A percentile compares a stretch with the other conserved stretches of the same genome.
Conservation (phyloP, 2,329 filamentous ascomycete genomes). For the Claviceps paspali region DNA sequence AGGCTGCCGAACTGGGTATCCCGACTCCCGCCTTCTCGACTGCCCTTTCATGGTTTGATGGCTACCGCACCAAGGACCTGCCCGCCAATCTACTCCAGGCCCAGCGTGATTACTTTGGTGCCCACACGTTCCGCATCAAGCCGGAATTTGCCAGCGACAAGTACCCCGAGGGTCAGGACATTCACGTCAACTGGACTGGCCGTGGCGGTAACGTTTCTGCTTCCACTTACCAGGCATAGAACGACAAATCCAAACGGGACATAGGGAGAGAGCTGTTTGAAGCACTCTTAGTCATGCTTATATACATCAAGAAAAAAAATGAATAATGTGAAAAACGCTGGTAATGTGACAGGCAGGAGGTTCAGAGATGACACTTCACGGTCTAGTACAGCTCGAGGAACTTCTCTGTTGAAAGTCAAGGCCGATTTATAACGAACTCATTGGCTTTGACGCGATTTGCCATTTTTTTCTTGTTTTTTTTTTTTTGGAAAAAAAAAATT, state of each 20-base stretch:
- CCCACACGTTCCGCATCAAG: conserved; percentile 82
- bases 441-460: too few relatives aligned
- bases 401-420: background rate
- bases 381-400: background rate
- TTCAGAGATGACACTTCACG: too few relatives aligned
- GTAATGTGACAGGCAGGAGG: background rate
- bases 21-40: conserved; percentile 94
- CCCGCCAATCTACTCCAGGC: conserved; percentile 97
- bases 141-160: conserved; percentile 60
- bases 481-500: too few relatives aligned
- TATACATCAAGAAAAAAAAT: background rate
- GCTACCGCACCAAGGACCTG: conserved; percentile 92
- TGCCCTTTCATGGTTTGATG: conserved; percentile 95
- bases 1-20: conserved; percentile 86
- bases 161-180: conserved; percentile 74
- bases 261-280: background rate
- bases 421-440: too few relatives aligned
- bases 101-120: conserved; percentile 98
- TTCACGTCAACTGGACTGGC: conserved; percentile 99
- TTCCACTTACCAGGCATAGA: conserved; percentile 92
- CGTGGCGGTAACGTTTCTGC: conserved; percentile 94
- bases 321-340: background rate
- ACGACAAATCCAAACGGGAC: background rate
- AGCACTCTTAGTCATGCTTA: background rate
- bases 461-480: too few relatives aligned